These are phyloP conservation scores for Microglena sp. DNA, from an alignment of 139 green algal genomes.

Conservation along the genomic window DNA sequence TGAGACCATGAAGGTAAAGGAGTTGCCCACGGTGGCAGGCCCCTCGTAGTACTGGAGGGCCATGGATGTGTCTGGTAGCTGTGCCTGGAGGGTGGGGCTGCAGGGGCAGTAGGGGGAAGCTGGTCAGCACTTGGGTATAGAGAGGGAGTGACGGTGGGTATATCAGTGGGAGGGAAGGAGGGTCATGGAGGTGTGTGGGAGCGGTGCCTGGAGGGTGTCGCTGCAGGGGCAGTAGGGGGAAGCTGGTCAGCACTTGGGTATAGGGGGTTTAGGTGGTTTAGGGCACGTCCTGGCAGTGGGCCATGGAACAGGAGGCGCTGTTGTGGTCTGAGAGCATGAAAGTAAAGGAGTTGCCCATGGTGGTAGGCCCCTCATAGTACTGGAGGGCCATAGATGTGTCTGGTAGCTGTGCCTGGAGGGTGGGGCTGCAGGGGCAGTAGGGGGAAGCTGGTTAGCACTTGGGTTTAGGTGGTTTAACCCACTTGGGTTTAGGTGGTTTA, in stretches of 20 bases:
- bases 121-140: no score
- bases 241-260: no score
- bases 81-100: slow-evolving; percentile 3
- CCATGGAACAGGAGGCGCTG: not conserved
- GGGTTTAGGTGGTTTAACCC: no score
- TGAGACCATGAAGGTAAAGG: slow-evolving; percentile 23
- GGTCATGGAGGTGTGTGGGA: no score
- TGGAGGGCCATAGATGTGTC: slow-evolving; percentile 19
- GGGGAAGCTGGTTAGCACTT: no score
- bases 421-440: slow-evolving; percentile 9
- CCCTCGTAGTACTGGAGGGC: slow-evolving; percentile 24
- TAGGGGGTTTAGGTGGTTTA: no score
- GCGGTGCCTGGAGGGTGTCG: no score
- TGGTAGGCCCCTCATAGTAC: slow-evolving; percentile 18
- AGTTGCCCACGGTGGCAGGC: not conserved
- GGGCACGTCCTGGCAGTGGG: slow-evolving; percentile 16
- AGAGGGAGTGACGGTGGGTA: no score
- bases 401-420: not conserved
- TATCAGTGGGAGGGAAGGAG: no score
- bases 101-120: not conserved
- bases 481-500: no score
- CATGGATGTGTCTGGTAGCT: slow-evolving; percentile 9
- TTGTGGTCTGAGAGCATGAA: slow-evolving; percentile 26
- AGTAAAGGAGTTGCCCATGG: slow-evolving; percentile 7
- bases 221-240: no score